phyloP scores from a whole-genome alignment of 345 rosid genomes.

The Populus deltoides region DNA sequence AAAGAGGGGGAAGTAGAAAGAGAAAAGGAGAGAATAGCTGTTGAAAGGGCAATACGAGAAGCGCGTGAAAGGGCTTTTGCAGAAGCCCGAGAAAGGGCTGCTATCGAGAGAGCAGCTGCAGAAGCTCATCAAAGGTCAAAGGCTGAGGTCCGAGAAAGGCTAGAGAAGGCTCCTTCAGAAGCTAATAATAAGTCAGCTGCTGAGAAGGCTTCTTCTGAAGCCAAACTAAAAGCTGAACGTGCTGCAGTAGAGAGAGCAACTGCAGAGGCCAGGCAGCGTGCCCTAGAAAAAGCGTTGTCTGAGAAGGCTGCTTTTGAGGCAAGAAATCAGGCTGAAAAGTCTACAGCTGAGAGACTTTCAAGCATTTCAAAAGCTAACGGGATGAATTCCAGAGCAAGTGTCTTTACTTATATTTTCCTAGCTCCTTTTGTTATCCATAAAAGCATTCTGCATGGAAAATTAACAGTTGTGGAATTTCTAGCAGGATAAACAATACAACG shows the following conservation, averaged over 20 bases:
- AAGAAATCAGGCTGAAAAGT: conserved; percentile 50
- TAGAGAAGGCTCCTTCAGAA: conserved; percentile 49
- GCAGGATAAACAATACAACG: conserved; percentile 60
- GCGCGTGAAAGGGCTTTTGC: conserved; percentile 93
- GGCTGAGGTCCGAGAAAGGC: conserved; percentile 55
- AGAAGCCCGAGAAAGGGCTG: conserved; percentile 80
- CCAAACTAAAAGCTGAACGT: conserved; percentile 75
- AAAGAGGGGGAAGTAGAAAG: conserved; percentile 54
- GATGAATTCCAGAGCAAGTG: conserved; percentile 14
- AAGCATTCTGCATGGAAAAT: background rate
- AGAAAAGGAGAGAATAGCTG: conserved; percentile 73
- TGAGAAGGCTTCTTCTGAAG: conserved; percentile 53
- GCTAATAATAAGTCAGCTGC: conserved; percentile 38
- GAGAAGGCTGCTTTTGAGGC: conserved; percentile 45
- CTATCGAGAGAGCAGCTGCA: conserved; percentile 62
- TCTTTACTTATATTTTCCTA: background rate
- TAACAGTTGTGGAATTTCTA: conserved; percentile 14
- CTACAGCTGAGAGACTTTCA: conserved; percentile 44
- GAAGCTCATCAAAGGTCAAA: conserved; percentile 53
- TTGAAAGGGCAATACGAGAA: conserved; percentile 89
- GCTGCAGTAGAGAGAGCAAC: conserved; percentile 96
- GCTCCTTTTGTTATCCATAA: background rate
- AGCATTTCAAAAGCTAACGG: conserved; percentile 45
- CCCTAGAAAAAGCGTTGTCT: conserved; percentile 77
- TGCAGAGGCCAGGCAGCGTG: conserved; percentile 88